Percentiles rank a stretch among this genome's conserved stretches.
phyloP scores from a whole-genome alignment of 179 eudicot species.

The Gypsophila paniculata region DNA sequence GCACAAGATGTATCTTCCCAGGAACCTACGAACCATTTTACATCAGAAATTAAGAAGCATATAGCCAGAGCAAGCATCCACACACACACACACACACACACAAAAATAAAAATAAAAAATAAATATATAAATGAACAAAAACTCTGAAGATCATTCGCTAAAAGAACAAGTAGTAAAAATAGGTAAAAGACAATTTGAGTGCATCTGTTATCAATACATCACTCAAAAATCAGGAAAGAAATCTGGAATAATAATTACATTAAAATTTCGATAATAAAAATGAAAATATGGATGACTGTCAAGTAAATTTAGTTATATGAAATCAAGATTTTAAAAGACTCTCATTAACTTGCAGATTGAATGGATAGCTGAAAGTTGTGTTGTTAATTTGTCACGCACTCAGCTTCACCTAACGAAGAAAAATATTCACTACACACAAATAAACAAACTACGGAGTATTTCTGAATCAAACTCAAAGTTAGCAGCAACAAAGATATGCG shows the following conservation, averaged over 20 bases:
- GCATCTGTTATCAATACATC: not conserved
- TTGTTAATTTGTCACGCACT: not conserved
- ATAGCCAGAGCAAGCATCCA: not conserved
- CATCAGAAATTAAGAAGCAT: not conserved
- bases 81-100: no score
- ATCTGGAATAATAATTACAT: not conserved
- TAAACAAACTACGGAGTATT: not conserved
- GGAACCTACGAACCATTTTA: conserved; percentile 46
- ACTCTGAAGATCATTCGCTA: not conserved
- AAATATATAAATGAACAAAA: not conserved
- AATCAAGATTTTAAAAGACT: not conserved
- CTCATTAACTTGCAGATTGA: not conserved
- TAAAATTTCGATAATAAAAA: not conserved
- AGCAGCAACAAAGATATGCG: not conserved
- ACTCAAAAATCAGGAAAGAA: not conserved
- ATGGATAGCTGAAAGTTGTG: conserved; percentile 5
- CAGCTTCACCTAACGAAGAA: not conserved
- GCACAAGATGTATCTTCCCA: conserved; percentile 81
- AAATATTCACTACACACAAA: not conserved
- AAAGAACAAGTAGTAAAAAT: not conserved
- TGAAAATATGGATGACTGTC: not conserved
- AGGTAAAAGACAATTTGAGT: not conserved
- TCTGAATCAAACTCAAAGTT: not conserved
- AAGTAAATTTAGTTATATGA: not conserved
- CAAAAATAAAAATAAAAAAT: no score